These are phyloP conservation scores for Podospora pseudoanserina DNA, from an alignment of 495 filamentous ascomycete genomes.

Conservation along the genomic window DNA sequence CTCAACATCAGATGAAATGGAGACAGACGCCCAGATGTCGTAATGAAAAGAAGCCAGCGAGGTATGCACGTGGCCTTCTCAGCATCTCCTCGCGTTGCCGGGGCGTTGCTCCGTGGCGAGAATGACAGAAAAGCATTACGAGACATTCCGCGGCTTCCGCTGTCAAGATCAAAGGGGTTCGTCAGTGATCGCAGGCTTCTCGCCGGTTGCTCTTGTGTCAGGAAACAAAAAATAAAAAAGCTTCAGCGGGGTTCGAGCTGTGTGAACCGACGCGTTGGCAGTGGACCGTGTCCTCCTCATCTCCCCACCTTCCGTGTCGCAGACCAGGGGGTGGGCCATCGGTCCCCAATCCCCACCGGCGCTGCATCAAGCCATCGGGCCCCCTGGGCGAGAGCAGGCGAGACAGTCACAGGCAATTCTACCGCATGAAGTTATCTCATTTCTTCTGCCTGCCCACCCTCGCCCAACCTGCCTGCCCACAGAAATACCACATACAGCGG, in stretches of 20 bases:
- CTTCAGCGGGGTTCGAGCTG: not conserved
- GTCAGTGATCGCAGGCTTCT: not conserved
- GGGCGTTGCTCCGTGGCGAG: conserved; percentile 1
- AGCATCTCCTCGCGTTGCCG: not conserved
- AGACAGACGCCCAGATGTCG: not conserved
- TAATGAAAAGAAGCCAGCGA: not conserved
- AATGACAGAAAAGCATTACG: not conserved
- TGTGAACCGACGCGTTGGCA: not conserved
- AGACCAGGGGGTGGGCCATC: not conserved
- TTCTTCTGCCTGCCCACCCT: conserved; percentile 21
- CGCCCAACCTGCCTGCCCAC: conserved; percentile 6
- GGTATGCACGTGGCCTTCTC: not conserved
- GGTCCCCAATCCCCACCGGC: conserved; percentile 12
- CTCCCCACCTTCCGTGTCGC: not conserved
- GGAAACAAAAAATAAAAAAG: not conserved
- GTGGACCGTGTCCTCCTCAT: not conserved
- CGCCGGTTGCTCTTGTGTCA: not conserved
- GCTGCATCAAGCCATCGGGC: conserved; percentile 17
- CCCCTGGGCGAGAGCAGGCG: conserved; percentile 9
- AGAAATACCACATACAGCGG: not conserved
- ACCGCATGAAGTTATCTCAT: conserved; percentile 25
- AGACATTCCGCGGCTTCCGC: not conserved
- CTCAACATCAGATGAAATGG: not conserved
- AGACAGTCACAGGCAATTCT: conserved; percentile 32
- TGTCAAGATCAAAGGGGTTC: not conserved